Base-by-base conservation (phyloP, 257 asterid genomes). In the Fraxinus americana region DNA sequence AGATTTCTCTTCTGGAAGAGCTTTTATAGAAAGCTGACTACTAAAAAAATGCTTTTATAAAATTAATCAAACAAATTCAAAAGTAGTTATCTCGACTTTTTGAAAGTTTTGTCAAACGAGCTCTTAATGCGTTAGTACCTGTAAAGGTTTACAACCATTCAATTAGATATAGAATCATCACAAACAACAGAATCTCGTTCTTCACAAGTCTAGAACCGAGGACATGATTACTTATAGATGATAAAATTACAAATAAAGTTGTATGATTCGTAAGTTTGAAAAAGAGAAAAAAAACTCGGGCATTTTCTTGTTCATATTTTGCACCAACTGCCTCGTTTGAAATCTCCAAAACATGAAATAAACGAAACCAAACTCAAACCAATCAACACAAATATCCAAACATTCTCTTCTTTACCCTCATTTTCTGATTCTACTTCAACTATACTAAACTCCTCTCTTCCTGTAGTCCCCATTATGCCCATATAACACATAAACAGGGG, bases 291-390 rank as follows among this genome's bases (percentile, higher is more conserved):
- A 9, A n/a, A 7, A 1, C 36, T 86, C 77, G 92, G 69, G 82
- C 73, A 38, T 75, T 87, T 95, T 95, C 93, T 95, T 95, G 88
- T 90, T 83, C 97, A 95, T 81, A 39, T 78, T 89, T 1, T 82
- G 75, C 30, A 78, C 87, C 50, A 95, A 90, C 19, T 29, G 81
- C 23, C 83, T 78, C 98, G 93, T 93, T 82, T 95, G 98, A 43
- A 93, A 93, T 85, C 97, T 95, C 99, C 98, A 93, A 35, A 90
- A 36, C 85, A 83, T 14, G 91, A 93, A 89, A 81, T 91, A 91
- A 71, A 83, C 85, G 2, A 93, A 75, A 6, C 99, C 98, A 93
- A 75, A 6, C 99, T 97, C 70, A 93, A 75, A 63, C 97, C 99
- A 70, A 95, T 72, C 85, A 93, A 75, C 23, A 89, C 87, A 75